Evolutionary conservation across 805 yeast genomes (phyloP).

Genomic region (Kluyveromyces aestuarii): DNA sequence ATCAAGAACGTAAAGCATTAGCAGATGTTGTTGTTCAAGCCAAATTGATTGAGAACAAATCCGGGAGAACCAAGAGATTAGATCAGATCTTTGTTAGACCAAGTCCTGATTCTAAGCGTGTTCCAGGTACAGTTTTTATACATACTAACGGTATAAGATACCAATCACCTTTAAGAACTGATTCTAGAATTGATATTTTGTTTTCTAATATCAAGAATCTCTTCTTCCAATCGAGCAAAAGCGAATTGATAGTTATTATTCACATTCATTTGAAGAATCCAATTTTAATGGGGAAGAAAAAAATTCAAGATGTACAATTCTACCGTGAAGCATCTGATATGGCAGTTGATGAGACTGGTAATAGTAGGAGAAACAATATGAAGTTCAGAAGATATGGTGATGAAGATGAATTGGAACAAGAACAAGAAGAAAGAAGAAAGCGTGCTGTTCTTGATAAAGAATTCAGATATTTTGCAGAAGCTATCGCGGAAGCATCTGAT

Average conservation of each 20-base stretch:
- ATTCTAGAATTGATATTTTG: slow-evolving; percentile 78
- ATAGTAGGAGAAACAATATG: slow-evolving; percentile 67
- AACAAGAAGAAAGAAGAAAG: slow-evolving; percentile 94
- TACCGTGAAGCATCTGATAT: slow-evolving; percentile 95
- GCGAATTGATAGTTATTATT: slow-evolving; percentile 84
- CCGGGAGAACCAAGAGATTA: slow-evolving; percentile 76
- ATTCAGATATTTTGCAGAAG: slow-evolving; percentile 80
- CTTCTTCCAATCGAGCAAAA: slow-evolving; percentile 93
- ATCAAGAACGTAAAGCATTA: slow-evolving; percentile 79
- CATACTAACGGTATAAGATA: slow-evolving; percentile 96
- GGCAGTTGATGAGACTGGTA: slow-evolving; percentile 95
- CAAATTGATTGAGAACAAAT: slow-evolving; percentile 68
- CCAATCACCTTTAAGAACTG: slow-evolving; percentile 76
- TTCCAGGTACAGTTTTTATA: slow-evolving; percentile 81
- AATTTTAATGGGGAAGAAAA: slow-evolving; percentile 89
- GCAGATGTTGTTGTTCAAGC: slow-evolving; percentile 95
- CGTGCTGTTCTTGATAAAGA: slow-evolving; percentile 87
- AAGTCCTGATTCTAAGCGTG: slow-evolving; percentile 93
- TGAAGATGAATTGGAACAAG: slow-evolving; percentile 97
- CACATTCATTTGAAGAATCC: slow-evolving; percentile 92
- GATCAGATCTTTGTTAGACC: slow-evolving; percentile 91
- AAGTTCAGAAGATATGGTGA: slow-evolving; percentile 84
- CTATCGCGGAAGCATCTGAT: slow-evolving; percentile 78
- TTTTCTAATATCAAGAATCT: slow-evolving; percentile 88
- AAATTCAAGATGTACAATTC: slow-evolving; percentile 91